Conservation (phyloP, 371 early-diverging fungal genomes). For the Nematocida parisii region DNA sequence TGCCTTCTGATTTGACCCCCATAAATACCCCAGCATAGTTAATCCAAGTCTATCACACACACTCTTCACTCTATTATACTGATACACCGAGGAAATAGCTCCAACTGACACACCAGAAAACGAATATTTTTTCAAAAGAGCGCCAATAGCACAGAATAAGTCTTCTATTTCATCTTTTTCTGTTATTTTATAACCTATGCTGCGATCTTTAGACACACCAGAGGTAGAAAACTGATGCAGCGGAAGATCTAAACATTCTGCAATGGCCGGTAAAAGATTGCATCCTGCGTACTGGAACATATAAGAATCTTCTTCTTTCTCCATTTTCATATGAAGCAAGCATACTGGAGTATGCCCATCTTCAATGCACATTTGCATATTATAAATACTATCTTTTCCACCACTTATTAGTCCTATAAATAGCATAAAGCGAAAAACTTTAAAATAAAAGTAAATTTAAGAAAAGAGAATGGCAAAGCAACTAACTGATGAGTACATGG, state of each 20-base stretch:
- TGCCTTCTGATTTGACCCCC: constrained; percentile 81
- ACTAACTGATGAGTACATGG: constrained; percentile 51
- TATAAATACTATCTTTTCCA: constrained; percentile 95
- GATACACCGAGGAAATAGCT: constrained; percentile 93
- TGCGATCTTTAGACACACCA: constrained; percentile 73
- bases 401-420: constrained; percentile 74
- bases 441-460: constrained; percentile 2
- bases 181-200: constrained; percentile 69
- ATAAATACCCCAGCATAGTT: constrained; percentile 81
- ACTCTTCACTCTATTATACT: constrained; percentile 87
- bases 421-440: constrained; percentile 56
- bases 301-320: constrained; percentile 83
- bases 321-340: constrained; percentile 80
- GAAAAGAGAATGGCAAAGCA: neutral
- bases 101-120: constrained; percentile 87
- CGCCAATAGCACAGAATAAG: constrained; percentile 75
- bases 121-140: constrained; percentile 76
- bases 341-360: constrained; percentile 87
- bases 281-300: constrained; percentile 98
- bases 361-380: constrained; percentile 85
- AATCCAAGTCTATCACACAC: constrained; percentile 80
- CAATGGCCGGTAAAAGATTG: constrained; percentile 78
- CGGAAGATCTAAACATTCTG: constrained; percentile 83
- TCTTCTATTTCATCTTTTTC: constrained; percentile 92
- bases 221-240: constrained; percentile 77